Evolutionary conservation across 345 rosid species (phyloP).

Genomic region (Anacardium occidentale): DNA sequence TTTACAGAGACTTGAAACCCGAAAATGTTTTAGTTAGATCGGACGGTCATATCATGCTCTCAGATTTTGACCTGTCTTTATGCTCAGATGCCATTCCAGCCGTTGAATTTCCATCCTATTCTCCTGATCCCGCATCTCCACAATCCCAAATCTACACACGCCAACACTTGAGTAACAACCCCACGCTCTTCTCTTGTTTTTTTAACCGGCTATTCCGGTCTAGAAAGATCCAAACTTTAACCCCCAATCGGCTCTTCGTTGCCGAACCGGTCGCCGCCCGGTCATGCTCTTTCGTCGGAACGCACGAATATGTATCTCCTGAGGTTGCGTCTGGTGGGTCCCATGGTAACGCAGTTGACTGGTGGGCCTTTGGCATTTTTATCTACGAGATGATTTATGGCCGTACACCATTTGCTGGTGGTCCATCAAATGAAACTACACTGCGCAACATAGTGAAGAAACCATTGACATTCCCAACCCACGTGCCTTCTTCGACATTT

Average conservation of each 20-base stretch:
- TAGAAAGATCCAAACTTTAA: conserved; percentile 50
- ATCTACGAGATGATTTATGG: conserved; percentile 87
- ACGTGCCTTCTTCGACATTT: conserved; percentile 39
- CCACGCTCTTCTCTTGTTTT: conserved; percentile 44
- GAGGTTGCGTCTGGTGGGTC: conserved; percentile 90
- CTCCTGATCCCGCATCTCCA: conserved; percentile 41
- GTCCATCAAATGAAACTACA: conserved; percentile 69
- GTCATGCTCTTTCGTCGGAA: conserved; percentile 89
- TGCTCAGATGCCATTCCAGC: conserved; percentile 80
- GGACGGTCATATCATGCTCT: conserved; percentile 98
- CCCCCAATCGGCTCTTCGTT: conserved; percentile 56
- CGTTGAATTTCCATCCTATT: conserved; percentile 63
- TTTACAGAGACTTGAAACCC: conserved; percentile 95
- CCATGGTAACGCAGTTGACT: conserved; percentile 92
- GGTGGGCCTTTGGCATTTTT: conserved; percentile 94
- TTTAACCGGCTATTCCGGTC: conserved; percentile 60
- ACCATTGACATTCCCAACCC: conserved; percentile 58
- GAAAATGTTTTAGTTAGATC: conserved; percentile 87
- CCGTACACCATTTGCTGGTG: conserved; percentile 76
- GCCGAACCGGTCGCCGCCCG: conserved; percentile 94
- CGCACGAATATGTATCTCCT: conserved; percentile 94
- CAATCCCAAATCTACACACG: conserved; percentile 20
- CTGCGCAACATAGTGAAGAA: conserved; percentile 80
- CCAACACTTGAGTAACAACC: conserved; percentile 17
- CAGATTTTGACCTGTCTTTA: conserved; percentile 88